phyloP scores from a whole-genome alignment of 1,139 yeast species.

The Spathaspora sp. region DNA sequence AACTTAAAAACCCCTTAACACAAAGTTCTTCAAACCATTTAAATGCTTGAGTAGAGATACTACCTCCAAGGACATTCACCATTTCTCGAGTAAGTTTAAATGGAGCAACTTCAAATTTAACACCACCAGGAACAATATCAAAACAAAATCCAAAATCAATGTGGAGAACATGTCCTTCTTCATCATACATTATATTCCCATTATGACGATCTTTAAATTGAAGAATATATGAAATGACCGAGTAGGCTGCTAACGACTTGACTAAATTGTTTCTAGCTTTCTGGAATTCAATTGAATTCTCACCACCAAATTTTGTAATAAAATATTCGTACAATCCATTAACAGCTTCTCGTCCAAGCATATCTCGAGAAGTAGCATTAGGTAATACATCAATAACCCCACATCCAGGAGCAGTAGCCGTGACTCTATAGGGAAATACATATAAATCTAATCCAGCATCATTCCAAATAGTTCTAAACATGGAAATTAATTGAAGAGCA shows the following conservation, averaged over 20 bases:
- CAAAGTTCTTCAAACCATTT: conserved; percentile 94
- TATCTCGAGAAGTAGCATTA: conserved; percentile 91
- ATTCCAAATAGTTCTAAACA: conserved; percentile 89
- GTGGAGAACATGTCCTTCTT: conserved; percentile 90
- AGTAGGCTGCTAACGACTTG: conserved; percentile 92
- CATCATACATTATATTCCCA: conserved; percentile 98
- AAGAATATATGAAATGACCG: conserved; percentile 85
- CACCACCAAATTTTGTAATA: conserved; percentile 90
- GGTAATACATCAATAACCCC: conserved; percentile 98
- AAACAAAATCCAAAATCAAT: conserved; percentile 98
- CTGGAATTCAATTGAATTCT: conserved; percentile 85
- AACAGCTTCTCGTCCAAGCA: conserved; percentile 98
- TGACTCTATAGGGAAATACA: conserved; percentile 91
- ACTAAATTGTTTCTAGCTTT: conserved; percentile 89
- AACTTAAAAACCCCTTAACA: conserved; percentile 86
- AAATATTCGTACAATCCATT: conserved; percentile 94
- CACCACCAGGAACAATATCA: conserved; percentile 99
- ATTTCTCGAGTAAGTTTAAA: conserved; percentile 95
- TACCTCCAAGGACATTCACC: conserved; percentile 95
- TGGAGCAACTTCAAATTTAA: conserved; percentile 95
- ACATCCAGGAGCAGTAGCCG: conserved; percentile 99
- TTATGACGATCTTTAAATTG: conserved; percentile 98
- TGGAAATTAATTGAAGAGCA: conserved; percentile 87
- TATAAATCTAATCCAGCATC: conserved; percentile 84
- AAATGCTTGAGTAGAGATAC: conserved; percentile 76